Conservation (phyloP, 2,329 filamentous ascomycete genomes). For the Bisporella sp. region DNA sequence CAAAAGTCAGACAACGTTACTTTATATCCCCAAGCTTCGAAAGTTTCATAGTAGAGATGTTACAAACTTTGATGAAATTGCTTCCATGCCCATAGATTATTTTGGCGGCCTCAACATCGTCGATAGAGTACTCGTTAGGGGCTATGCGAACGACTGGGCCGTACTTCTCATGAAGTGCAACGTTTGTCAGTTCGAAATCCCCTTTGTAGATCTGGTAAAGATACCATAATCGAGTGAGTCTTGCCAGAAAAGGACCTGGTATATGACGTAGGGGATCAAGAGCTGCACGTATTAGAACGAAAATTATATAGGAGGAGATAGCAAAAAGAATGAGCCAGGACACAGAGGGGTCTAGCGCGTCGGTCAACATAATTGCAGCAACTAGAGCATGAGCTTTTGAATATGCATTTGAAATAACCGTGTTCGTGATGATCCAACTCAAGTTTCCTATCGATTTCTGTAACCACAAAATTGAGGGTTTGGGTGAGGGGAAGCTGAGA, state of each 20-base stretch:
- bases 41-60: neutral
- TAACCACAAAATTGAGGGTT: too few species aligned
- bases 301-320: neutral
- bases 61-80: constrained; percentile 26
- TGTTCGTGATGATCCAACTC: too few species aligned
- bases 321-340: too few species aligned
- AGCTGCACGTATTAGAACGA: neutral
- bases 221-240: constrained; percentile 37
- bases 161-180: constrained; percentile 35
- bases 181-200: constrained; percentile 8
- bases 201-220: constrained; percentile 28
- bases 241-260: constrained; percentile 38
- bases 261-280: constrained; percentile 29
- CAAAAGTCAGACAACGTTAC: constrained; percentile 11
- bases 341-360: too few species aligned
- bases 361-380: too few species aligned
- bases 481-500: too few species aligned
- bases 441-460: too few species aligned
- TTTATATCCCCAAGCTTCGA: neutral
- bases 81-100: constrained; percentile 35
- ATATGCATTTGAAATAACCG: too few species aligned
- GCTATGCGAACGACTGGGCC: constrained; percentile 43
- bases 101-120: constrained; percentile 33
- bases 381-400: too few species aligned
- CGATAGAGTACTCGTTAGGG: constrained; percentile 40